phyloP scores from a whole-genome alignment of 768 basidiomycete species.

The Boletus reticuloceps region DNA sequence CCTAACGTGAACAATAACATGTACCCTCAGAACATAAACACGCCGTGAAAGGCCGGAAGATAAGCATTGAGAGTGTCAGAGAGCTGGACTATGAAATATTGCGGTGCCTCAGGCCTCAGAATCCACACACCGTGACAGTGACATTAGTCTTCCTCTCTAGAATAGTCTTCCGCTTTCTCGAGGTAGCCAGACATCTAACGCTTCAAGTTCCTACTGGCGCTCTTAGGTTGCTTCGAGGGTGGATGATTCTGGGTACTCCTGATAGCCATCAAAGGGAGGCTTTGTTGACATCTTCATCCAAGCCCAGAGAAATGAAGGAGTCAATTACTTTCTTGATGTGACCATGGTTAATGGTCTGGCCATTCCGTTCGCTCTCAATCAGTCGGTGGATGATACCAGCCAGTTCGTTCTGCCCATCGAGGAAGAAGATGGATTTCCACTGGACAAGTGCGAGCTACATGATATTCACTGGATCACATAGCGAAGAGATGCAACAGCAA shows the following conservation, averaged over 20 bases:
- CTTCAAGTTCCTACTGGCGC: constrained; percentile 86
- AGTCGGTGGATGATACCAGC: constrained; percentile 84
- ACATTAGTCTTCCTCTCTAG: constrained; percentile 76
- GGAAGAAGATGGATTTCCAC: constrained; percentile 92
- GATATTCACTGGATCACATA: neutral
- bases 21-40: too few species aligned
- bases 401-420: constrained; percentile 78
- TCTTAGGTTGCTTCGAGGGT: too few species aligned
- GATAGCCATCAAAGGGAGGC: constrained; percentile 90
- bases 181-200: constrained; percentile 94
- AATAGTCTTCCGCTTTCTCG: constrained; percentile 88
- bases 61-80: too few species aligned
- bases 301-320: constrained; percentile 89
- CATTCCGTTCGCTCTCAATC: constrained; percentile 92
- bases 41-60: too few species aligned
- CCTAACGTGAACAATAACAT: too few species aligned
- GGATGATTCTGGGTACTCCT: constrained; percentile 82
- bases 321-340: constrained; percentile 94
- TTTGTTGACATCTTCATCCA: constrained; percentile 92
- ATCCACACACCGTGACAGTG: too few species aligned
- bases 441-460: constrained; percentile 86
- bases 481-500: neutral
- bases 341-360: constrained; percentile 89
- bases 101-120: too few species aligned
- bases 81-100: too few species aligned